Conservation (phyloP, 148 eudicot species). For the Hydrangea macrophylla region DNA sequence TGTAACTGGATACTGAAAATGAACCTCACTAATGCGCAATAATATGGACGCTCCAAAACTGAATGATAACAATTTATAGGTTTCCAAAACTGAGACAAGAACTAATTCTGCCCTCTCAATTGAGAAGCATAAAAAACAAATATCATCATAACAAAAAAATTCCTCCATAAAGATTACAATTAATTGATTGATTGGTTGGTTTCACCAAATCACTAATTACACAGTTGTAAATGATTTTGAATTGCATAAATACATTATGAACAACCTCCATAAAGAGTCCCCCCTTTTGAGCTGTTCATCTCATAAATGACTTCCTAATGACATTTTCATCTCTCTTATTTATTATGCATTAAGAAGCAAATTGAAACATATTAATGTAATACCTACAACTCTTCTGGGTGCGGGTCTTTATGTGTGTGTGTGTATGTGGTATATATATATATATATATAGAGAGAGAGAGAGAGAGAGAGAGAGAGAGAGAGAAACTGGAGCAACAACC, state of each 20-base stretch:
- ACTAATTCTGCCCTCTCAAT: neutral
- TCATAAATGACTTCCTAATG: neutral
- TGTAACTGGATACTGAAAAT: neutral
- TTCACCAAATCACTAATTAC: constrained; percentile 13
- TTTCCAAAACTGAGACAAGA: neutral
- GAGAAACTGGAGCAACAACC: neutral
- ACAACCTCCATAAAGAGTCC: constrained; percentile 2
- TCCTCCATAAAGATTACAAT: neutral
- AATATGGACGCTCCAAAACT: no score
- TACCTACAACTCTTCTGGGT: neutral
- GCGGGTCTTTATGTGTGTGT: no score
- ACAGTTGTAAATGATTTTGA: neutral
- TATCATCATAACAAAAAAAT: neutral
- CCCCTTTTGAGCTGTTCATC: neutral
- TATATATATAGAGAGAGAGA: neutral
- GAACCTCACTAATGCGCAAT: neutral
- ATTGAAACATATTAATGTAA: neutral
- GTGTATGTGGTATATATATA: neutral
- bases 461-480: no score
- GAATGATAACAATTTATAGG: neutral
- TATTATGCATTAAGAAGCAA: neutral
- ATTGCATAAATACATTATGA: neutral
- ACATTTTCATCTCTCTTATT: neutral
- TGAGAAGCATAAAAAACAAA: neutral
- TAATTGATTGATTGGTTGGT: neutral